Conservation (phyloP, 345 rosid species). For the Eucalyptus globulus region DNA sequence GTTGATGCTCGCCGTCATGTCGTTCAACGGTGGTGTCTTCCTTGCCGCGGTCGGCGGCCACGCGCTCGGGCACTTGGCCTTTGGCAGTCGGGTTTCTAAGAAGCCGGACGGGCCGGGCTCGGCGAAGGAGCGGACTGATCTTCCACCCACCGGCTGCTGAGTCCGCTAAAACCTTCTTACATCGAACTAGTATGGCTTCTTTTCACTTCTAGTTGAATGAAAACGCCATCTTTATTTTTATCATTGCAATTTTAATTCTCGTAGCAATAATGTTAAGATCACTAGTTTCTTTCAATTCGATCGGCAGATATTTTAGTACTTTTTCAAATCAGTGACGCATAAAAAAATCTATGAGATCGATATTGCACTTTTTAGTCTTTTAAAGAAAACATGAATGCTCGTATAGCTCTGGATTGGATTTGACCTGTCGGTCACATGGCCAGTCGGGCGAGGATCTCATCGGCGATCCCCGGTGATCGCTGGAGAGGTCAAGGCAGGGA, state of each 20-base stretch:
- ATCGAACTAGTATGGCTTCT: neutral
- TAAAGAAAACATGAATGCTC: neutral
- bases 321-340: neutral
- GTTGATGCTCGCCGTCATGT: conserved; percentile 82
- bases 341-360: neutral
- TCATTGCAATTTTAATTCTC: neutral
- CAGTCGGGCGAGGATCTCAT: neutral
- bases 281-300: neutral
- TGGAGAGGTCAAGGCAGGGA: neutral
- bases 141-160: conserved; percentile 16
- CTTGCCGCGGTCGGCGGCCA: conserved; percentile 59
- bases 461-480: neutral
- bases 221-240: neutral
- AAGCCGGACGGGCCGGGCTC: neutral
- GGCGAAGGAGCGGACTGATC: neutral
- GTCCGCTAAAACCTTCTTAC: neutral
- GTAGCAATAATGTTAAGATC: neutral
- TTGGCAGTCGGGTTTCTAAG: conserved; percentile 38
- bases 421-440: neutral
- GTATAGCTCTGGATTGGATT: no score
- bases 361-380: neutral
- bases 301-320: neutral
- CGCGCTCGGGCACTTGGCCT: conserved; percentile 43
- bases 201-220: neutral
- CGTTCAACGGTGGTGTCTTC: conserved; percentile 72